These are phyloP conservation scores for Cunninghamia lanceolata DNA, from an alignment of 75 land plant genomes.

Conservation along the genomic window DNA sequence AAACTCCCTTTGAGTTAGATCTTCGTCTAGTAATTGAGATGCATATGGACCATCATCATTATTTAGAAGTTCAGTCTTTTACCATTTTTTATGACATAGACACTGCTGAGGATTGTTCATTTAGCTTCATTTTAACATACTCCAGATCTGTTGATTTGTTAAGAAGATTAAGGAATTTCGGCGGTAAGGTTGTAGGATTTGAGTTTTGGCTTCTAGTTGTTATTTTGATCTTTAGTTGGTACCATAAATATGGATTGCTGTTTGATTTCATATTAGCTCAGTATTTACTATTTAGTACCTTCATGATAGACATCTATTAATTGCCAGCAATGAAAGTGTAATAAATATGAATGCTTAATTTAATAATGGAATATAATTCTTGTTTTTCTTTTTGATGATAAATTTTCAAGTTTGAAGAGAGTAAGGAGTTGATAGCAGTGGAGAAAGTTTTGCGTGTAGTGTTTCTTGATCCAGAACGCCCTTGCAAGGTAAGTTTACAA, in stretches of 20 bases:
- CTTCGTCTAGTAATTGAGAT: not conserved
- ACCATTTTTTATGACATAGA: not conserved
- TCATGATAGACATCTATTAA: not conserved
- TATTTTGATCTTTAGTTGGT: not conserved
- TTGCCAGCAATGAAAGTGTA: not conserved
- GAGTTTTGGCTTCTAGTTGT: not conserved
- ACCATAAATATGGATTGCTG: not conserved
- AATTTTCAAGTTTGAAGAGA: conserved; percentile 74
- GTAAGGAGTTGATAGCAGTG: conserved; percentile 68
- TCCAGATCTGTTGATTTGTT: not conserved
- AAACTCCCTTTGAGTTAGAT: not conserved
- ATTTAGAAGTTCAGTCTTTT: not conserved
- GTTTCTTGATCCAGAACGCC: conserved; percentile 65
- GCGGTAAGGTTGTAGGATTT: not conserved
- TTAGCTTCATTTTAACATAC: not conserved
- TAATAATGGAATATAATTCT: not conserved
- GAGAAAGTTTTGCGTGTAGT: conserved; percentile 78
- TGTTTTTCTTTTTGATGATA: not conserved
- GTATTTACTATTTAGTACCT: not conserved
- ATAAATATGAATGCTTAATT: not conserved
- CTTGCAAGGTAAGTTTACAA: conserved; percentile 47
- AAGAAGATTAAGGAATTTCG: too few relatives aligned
- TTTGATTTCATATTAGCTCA: not conserved
- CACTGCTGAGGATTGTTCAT: not conserved
- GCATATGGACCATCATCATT: not conserved